A percentile compares a stretch with the other conserved stretches of the same genome.
These are phyloP conservation scores for Podaxis sp. DNA, from an alignment of 768 basidiomycete genomes.

Conservation along the genomic window DNA sequence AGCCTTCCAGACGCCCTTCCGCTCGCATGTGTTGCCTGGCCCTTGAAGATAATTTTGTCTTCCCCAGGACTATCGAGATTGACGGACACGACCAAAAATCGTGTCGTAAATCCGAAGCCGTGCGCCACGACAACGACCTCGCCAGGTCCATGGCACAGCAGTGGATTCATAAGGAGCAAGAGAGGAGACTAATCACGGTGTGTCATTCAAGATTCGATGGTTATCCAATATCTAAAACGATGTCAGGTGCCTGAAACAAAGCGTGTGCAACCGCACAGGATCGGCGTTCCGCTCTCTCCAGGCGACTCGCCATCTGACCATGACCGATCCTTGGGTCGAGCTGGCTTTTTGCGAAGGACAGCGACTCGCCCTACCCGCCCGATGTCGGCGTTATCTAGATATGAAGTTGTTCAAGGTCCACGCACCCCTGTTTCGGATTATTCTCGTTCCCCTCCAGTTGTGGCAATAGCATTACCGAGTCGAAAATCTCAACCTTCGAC, in stretches of 20 bases:
- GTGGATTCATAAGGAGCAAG: background rate
- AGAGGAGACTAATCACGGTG: background rate
- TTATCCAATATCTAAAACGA: background rate
- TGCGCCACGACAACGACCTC: no score
- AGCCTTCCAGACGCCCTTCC: background rate
- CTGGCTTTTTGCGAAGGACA: background rate
- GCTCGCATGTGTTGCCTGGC: background rate
- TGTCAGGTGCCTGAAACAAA: background rate
- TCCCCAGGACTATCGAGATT: background rate
- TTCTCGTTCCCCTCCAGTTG: background rate
- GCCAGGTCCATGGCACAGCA: background rate
- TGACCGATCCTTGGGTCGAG: background rate
- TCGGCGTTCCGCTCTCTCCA: background rate
- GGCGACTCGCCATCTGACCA: background rate
- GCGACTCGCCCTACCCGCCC: background rate
- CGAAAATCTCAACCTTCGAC: background rate
- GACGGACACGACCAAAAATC: background rate
- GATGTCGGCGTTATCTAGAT: background rate
- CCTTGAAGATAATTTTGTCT: background rate
- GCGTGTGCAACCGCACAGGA: background rate
- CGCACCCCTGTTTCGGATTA: background rate
- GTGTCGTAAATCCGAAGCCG: background rate
- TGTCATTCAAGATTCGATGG: background rate
- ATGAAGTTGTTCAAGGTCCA: background rate
- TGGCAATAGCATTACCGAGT: background rate